Base-by-base conservation (phyloP, 495 filamentous ascomycete species). In the Penicillium turbatum region DNA sequence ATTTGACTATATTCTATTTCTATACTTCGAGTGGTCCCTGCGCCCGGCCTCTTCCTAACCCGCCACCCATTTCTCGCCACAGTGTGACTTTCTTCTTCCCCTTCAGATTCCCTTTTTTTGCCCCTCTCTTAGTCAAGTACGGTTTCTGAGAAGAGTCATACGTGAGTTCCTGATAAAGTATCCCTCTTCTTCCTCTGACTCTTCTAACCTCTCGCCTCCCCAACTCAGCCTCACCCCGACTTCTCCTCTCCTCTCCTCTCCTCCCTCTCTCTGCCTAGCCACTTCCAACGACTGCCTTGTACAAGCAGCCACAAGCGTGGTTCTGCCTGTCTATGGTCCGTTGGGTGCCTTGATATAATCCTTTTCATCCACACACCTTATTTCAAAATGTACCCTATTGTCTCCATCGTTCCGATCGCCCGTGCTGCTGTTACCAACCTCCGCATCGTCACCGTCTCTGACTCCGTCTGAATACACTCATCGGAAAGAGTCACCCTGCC, bases 361-460 rank as follows among this genome's bases (percentile, higher is more conserved):
- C 17, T 51, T 35, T 8, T 29, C 34, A 15, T 43, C n/a, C 34
- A 32, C 34, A 52, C 19, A 24, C 16, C 21, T 34, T 36, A 9
- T 34, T 60, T 59, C 63, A 66, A 66, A 66, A 66, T 66, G 63
- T 64, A 66, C 51, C 51, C 31, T 66, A 64, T 62, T 66, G 63
- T 36, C 29, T 59, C 61, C 26, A 53, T 48, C 32, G 47, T 48
- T 41, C 61, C 63, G 63, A 66, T 66, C 63, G 61, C 61, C 61
- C 51, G 50, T 60, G 57, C 55, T 64, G 57, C 58, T 48, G 57
- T 48, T 57, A 64, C 57, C 55, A 49, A 59, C 51, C 48, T 55
- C 50, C 51, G 51, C 57, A 43, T 56, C 53, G 38, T 57, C 57
- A 46, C 47, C 38, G 53, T 42, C 49, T 42, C 53, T 39, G 57